Evolutionary conservation across 768 basidiomycete species (phyloP), one percentile per base, ranked within the genome.

Genomic region (Suillus americanus): DNA sequence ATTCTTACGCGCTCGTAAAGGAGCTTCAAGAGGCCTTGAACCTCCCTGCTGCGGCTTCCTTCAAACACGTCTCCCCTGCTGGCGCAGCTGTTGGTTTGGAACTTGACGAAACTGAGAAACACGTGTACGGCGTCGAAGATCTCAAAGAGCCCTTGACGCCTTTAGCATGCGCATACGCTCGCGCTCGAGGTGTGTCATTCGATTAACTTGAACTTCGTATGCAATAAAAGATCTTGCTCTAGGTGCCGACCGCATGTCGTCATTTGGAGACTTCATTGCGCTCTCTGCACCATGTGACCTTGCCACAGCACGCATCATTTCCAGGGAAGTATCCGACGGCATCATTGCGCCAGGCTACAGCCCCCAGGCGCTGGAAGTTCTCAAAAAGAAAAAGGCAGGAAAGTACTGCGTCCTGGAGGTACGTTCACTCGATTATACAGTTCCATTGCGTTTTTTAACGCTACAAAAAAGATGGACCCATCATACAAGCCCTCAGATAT

Each of bases 191-290:
- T 90, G 67, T 57, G 82, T 75, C 10, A 55, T 13, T 37, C 40
- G 20, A 41, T 56, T 37, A 38, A n/a, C 40, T 28, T 59, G 35
- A 37, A 28, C 40, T 12, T 25, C 9, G 3, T 62, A 45, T 10
- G 25, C 46, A 55, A 50, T 62, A 63, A 20, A 64, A 64, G 62
- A 20, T 55, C 25, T 30, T 67, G 37, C 63, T 68, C 7, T 68
- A 93, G 92, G 95, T 63, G 97, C 97, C 28, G 97, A 99, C 75
- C 89, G 97, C 62, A 99, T 99, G 97, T 98, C 97, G 1, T 98
- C 97, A 3, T 99, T 99, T 75, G 97, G 97, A 5, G 97, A 99
- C 79, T 99, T 99, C 75, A 96, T 99, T 70, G 97, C 95, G 0
- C 84, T 99, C 13, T 97, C 95, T 20, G 89, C 91, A 33, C 87